phyloP scores from a whole-genome alignment of 495 filamentous ascomycete genomes.

The Darksidea phi region DNA sequence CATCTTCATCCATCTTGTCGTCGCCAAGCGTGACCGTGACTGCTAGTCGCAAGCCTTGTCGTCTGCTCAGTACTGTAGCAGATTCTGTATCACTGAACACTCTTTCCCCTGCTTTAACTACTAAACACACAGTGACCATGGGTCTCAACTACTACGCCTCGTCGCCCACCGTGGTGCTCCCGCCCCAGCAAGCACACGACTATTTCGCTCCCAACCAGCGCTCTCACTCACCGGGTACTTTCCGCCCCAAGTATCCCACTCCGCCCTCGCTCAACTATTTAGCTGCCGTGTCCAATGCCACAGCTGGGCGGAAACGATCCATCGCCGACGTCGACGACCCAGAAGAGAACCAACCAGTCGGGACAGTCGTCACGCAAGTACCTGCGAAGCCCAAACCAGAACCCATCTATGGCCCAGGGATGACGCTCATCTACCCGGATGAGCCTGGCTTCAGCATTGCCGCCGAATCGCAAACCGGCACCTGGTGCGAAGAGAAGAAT shows the following conservation, averaged over 20 bases:
- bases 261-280: conserved; percentile 40
- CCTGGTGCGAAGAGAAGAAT: conserved; percentile 69
- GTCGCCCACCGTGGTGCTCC: conserved; percentile 37
- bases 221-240: conserved; percentile 24
- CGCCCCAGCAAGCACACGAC: conserved; percentile 30
- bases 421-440: conserved; percentile 70
- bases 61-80: conserved; percentile 21
- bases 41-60: conserved; percentile 14
- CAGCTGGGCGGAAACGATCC: conserved; percentile 63
- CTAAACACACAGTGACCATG: conserved; percentile 40
- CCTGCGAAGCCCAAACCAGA: conserved; percentile 53
- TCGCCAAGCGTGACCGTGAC: conserved; percentile 22
- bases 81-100: conserved; percentile 28
- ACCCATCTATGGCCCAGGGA: conserved; percentile 67
- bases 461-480: conserved; percentile 72
- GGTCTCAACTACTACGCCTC: conserved; percentile 41
- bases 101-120: conserved; percentile 24
- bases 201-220: conserved; percentile 30
- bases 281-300: conserved; percentile 39
- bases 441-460: conserved; percentile 59
- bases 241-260: conserved; percentile 35
- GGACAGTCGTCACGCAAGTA: conserved; percentile 38
- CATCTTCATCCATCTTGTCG: conserved; percentile 23
- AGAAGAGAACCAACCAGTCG: conserved; percentile 51
- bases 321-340: conserved; percentile 59